Conservation (phyloP, 2,329 filamentous ascomycete genomes). For the Trichoderma sp. region DNA sequence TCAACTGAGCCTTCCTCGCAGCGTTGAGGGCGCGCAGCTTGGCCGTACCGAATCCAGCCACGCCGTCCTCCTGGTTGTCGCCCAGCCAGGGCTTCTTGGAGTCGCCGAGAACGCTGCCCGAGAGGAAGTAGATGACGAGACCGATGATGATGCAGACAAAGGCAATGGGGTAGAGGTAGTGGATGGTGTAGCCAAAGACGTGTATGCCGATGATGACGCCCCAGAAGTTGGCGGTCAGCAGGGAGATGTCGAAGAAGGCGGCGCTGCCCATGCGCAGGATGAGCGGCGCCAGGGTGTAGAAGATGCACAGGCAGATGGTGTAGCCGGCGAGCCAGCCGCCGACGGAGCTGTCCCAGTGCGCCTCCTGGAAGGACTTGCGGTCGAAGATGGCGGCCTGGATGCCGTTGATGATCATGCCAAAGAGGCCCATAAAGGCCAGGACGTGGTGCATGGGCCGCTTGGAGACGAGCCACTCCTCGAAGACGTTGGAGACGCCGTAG, state of each 20-base stretch:
- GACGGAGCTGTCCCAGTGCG: slow-evolving; percentile 68
- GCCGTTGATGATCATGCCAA: slow-evolving; percentile 88
- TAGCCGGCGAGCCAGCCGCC: slow-evolving; percentile 88
- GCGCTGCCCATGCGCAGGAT: slow-evolving; percentile 88
- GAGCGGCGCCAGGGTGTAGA: slow-evolving; percentile 86
- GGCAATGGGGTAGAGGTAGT: slow-evolving; percentile 93
- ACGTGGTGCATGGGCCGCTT: slow-evolving; percentile 90
- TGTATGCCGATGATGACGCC: slow-evolving; percentile 88
- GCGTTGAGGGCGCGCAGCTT: slow-evolving; percentile 72
- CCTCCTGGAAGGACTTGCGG: slow-evolving; percentile 67
- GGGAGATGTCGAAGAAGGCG: slow-evolving; percentile 94
- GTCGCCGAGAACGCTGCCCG: slow-evolving; percentile 81
- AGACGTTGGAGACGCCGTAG: slow-evolving; percentile 89
- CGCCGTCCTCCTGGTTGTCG: slow-evolving; percentile 78
- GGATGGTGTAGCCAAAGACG: slow-evolving; percentile 78
- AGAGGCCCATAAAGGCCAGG: slow-evolving; percentile 85
- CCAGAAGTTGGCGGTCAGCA: slow-evolving; percentile 97
- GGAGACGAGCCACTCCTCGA: slow-evolving; percentile 92
- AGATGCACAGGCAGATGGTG: slow-evolving; percentile 78
- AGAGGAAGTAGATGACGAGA: slow-evolving; percentile 83
- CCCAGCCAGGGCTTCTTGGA: slow-evolving; percentile 95
- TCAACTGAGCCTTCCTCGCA: slow-evolving; percentile 49
- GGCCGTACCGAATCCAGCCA: slow-evolving; percentile 82
- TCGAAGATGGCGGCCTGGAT: slow-evolving; percentile 92
- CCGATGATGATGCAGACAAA: slow-evolving; percentile 91